Evolutionary conservation across 2,329 filamentous ascomycete species (phyloP).

Genomic region (Ophiostoma angusticollis): DNA sequence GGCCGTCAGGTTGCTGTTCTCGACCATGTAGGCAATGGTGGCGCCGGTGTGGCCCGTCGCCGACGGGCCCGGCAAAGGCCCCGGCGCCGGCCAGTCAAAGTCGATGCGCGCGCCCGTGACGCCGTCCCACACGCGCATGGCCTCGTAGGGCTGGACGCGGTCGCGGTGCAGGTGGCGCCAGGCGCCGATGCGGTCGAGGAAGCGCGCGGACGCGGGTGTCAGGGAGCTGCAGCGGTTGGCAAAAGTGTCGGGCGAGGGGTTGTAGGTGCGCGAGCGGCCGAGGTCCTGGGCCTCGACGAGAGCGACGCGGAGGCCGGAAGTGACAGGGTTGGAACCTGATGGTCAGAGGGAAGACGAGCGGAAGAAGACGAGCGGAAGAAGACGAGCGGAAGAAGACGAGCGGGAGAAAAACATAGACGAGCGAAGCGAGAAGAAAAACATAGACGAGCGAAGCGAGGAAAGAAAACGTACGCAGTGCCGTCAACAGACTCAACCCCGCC

Average conservation of each 20-base stretch:
- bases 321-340: slow-evolving; percentile 60
- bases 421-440: background rate
- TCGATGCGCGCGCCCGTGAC: slow-evolving; percentile 76
- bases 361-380: too few species aligned
- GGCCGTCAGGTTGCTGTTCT: slow-evolving; percentile 80
- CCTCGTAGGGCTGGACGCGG: slow-evolving; percentile 76
- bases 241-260: slow-evolving; percentile 54
- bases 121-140: slow-evolving; percentile 99
- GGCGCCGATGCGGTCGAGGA: slow-evolving; percentile 70
- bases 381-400: too few species aligned
- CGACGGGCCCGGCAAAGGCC: slow-evolving; percentile 31
- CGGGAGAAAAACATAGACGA: too few species aligned
- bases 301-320: slow-evolving; percentile 67
- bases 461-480: slow-evolving; percentile 53
- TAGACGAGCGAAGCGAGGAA: background rate
- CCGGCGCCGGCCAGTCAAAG: slow-evolving; percentile 73
- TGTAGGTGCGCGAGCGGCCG: slow-evolving; percentile 51
- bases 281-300: slow-evolving; percentile 86
- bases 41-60: slow-evolving; percentile 25
- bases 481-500: slow-evolving; percentile 70
- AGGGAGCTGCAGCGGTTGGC: slow-evolving; percentile 95
- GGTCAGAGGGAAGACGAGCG: background rate
- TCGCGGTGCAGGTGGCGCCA: slow-evolving; percentile 64
- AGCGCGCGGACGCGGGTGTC: slow-evolving; percentile 75
- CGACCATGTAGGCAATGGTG: slow-evolving; percentile 89